These are phyloP conservation scores for Pythium monospermum DNA, from an alignment of 352 stramenopile genomes.

Conservation along the genomic window DNA sequence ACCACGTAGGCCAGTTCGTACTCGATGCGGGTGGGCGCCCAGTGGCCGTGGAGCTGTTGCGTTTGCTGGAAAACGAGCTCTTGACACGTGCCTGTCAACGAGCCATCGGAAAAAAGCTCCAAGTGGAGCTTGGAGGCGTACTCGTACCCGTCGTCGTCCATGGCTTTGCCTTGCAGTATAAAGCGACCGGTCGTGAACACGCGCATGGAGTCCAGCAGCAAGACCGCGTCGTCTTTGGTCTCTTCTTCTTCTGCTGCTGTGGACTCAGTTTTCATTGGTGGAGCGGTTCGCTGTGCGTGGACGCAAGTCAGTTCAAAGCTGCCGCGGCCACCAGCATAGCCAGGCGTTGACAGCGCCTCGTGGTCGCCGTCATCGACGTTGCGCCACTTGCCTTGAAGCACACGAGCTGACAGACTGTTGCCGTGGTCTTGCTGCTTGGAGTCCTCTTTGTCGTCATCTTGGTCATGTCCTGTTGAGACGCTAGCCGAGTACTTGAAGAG, in stretches of 20 bases:
- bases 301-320: conserved; percentile 51
- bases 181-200: conserved; percentile 53
- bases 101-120: conserved; percentile 31
- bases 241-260: not conserved
- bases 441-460: not conserved
- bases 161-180: conserved; percentile 50
- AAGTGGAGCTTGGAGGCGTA: conserved; percentile 57
- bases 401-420: conserved; percentile 6
- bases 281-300: conserved; percentile 12
- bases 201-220: not conserved
- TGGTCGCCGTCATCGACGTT: conserved; percentile 65
- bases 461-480: conserved; percentile 19
- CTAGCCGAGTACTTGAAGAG: conserved; percentile 57
- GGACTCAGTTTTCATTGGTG: not conserved
- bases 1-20: conserved; percentile 62
- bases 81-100: conserved; percentile 32
- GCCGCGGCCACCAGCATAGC: conserved; percentile 50
- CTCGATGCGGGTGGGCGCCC: conserved; percentile 26
- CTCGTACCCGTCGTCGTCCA: conserved; percentile 65
- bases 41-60: conserved; percentile 33
- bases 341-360: conserved; percentile 26
- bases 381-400: conserved; percentile 44
- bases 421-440: not conserved
- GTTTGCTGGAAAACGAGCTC: conserved; percentile 59
- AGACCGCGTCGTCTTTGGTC: not conserved